Evolutionary conservation across 495 filamentous ascomycete genomes (phyloP).

Genomic region (Talaromyces wortmannii): DNA sequence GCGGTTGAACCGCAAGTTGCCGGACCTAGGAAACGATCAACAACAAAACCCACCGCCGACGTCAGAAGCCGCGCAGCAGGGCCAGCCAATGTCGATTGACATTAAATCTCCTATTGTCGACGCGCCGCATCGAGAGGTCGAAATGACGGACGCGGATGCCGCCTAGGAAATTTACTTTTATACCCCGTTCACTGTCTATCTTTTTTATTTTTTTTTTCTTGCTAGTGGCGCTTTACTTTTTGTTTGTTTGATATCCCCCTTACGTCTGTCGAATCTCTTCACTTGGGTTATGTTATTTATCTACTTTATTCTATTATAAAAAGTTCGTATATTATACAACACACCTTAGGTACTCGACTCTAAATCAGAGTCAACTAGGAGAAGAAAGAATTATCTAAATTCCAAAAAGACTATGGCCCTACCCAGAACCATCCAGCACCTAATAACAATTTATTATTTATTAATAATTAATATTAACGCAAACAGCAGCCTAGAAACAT

Average conservation of each 20-base stretch:
- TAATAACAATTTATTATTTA: too few species aligned
- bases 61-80: conserved; percentile 10
- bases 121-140: conserved; percentile 19
- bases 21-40: conserved; percentile 14
- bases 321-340: too few species aligned
- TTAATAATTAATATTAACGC: too few species aligned
- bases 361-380: too few species aligned
- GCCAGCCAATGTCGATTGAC: conserved; percentile 18
- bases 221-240: background rate
- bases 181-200: background rate
- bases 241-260: conserved; percentile 6
- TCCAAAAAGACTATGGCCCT: too few species aligned
- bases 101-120: conserved; percentile 28
- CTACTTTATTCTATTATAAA: too few species aligned
- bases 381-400: too few species aligned
- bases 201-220: background rate
- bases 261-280: background rate
- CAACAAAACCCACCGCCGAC: conserved; percentile 12
- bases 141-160: conserved; percentile 32
- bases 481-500: too few species aligned
- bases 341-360: too few species aligned
- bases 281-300: background rate
- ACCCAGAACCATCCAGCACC: too few species aligned
- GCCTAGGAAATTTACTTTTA: background rate
- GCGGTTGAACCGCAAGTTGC: conserved; percentile 53